phyloP scores from a whole-genome alignment of 2,329 filamentous ascomycete species.

The Thielaviopsis ethacetica region DNA sequence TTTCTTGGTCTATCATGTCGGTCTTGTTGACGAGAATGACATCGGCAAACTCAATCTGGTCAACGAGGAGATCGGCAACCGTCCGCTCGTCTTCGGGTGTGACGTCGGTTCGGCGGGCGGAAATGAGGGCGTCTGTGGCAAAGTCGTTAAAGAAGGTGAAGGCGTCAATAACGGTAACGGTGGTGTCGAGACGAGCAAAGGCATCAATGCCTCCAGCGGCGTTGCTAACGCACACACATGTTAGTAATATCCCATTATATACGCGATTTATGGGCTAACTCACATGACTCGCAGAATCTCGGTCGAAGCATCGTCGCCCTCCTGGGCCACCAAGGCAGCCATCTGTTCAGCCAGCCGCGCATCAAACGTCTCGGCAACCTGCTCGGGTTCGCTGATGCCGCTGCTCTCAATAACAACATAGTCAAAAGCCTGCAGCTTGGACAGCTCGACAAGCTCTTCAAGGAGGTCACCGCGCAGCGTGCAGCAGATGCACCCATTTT shows the following conservation, averaged over 20 bases:
- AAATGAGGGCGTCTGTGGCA: slow-evolving; percentile 51
- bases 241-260: not conserved
- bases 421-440: slow-evolving; percentile 39
- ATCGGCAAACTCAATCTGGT: slow-evolving; percentile 64
- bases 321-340: slow-evolving; percentile 19
- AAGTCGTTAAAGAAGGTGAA: slow-evolving; percentile 61
- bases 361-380: slow-evolving; percentile 60
- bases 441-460: slow-evolving; percentile 49
- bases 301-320: slow-evolving; percentile 21
- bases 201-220: slow-evolving; percentile 47
- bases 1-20: slow-evolving; percentile 34
- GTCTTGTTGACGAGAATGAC: slow-evolving; percentile 57
- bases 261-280: slow-evolving; percentile 10
- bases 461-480: slow-evolving; percentile 55
- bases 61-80: slow-evolving; percentile 59
- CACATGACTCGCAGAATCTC: slow-evolving; percentile 23
- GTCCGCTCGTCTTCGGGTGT: slow-evolving; percentile 53
- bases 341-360: slow-evolving; percentile 34
- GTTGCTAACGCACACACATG: slow-evolving; percentile 18
- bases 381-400: slow-evolving; percentile 56
- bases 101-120: slow-evolving; percentile 45
- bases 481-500: slow-evolving; percentile 65
- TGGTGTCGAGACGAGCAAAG: slow-evolving; percentile 51
- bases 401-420: slow-evolving; percentile 47
- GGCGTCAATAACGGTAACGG: slow-evolving; percentile 56